A percentile compares a stretch with the other conserved stretches of the same genome.
Evolutionary conservation across 148 eudicot genomes (phyloP).

Genomic region (Agrostemma githago): DNA sequence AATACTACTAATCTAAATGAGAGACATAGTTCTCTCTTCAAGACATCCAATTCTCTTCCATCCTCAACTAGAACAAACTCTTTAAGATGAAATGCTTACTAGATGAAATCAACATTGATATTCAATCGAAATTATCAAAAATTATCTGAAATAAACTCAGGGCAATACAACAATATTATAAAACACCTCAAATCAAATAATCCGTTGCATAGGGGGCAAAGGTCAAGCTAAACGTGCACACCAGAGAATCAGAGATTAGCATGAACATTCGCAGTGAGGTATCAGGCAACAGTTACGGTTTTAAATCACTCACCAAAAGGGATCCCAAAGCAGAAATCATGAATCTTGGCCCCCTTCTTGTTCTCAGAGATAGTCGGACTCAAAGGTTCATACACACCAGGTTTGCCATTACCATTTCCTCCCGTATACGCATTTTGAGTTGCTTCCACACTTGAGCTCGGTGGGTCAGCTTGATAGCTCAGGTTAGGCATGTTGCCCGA

Average conservation of each 20-base stretch:
- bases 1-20: too few relatives aligned
- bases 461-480: constrained; percentile 40
- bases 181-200: neutral
- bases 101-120: too few relatives aligned
- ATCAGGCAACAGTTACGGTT: neutral
- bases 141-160: too few relatives aligned
- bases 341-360: constrained; percentile 66
- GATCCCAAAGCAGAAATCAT: constrained; percentile 89
- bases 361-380: constrained; percentile 32
- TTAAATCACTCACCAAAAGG: constrained; percentile 71
- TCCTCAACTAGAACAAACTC: too few relatives aligned
- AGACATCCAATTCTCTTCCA: too few relatives aligned
- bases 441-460: constrained; percentile 32
- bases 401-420: constrained; percentile 33
- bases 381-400: constrained; percentile 36
- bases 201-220: neutral
- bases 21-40: too few relatives aligned
- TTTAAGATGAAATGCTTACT: too few relatives aligned
- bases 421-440: constrained; percentile 27
- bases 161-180: neutral
- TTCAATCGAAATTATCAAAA: too few relatives aligned
- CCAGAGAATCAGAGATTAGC: neutral
- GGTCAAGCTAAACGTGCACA: neutral
- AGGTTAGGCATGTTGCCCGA: constrained; percentile 40
- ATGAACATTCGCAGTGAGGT: neutral